A percentile compares a stretch with the other conserved stretches of the same genome.
These are phyloP conservation scores for Colletotrichum eremochloae DNA, from an alignment of 2,329 filamentous ascomycete species.

Conservation along the genomic window DNA sequence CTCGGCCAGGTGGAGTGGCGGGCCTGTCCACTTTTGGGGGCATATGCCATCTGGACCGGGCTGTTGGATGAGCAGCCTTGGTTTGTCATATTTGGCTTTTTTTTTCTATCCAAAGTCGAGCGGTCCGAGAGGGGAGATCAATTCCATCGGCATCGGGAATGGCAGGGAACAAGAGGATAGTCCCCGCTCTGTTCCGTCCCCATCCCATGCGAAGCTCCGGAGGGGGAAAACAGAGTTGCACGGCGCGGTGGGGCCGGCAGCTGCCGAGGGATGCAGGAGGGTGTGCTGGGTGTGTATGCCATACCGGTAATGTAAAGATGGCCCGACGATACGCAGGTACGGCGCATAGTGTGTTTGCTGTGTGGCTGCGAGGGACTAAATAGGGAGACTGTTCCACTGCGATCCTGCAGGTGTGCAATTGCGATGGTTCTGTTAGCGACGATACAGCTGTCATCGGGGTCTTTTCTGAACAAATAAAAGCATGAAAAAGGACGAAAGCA, in stretches of 20 bases:
- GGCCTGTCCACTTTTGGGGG: too few species aligned
- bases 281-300: background rate
- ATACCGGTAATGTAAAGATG: conserved; percentile 3
- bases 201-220: background rate
- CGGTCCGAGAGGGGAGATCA: background rate
- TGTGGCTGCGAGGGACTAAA: too few species aligned
- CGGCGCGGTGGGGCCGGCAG: background rate
- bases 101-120: background rate
- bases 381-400: background rate
- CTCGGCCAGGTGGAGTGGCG: conserved; percentile 7
- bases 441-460: background rate
- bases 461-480: background rate
- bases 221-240: background rate
- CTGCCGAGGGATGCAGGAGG: background rate
- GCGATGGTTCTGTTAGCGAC: background rate
- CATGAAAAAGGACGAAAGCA: background rate
- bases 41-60: background rate
- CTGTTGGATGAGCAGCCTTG: background rate
- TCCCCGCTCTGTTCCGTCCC: background rate
- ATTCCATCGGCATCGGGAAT: background rate
- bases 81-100: background rate
- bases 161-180: background rate
- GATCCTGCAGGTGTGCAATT: background rate
- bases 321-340: conserved; percentile 31
- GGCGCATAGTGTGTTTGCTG: conserved; percentile 1